Base-by-base conservation (phyloP, 345 rosid species). In the Dimocarpus longan region DNA sequence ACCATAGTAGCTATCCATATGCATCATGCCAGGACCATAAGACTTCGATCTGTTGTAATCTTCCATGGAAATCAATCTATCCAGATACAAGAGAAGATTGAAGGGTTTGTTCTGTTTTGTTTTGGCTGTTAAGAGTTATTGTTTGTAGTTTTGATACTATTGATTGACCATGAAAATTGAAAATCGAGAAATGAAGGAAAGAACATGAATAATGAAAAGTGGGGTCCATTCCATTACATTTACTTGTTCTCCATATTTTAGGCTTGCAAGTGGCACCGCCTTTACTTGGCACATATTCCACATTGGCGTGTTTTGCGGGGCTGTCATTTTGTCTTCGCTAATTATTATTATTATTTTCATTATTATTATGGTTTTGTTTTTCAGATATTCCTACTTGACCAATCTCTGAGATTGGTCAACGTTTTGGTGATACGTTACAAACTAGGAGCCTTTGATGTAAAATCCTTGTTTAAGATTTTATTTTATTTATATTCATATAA, bases 11-110 rank as follows among this genome's bases (percentile, higher is more conserved):
- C 84, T 82, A 78, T 86, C 91, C 80, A 91, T 72, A 84, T 85
- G 91, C 97, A 89, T 94, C 70, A 46, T 78, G 28, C 83, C 84
- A 32, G 81, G 75, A 3, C 89, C 90, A 24, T 87, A 86, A 21
- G 93, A 83, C 66, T 79, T 83, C 84, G 91, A 89, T 87, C 93
- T 84, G 83, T 71, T 80, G 87, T 80, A 89, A 28, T 87, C 91
- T 59, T 88, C 96, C 98, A 93, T 94, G 57, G 90, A 79, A n/a
- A 60, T 22, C 59, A 13, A 54, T 54, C n/a, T 54, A 15, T 8
- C 65, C 21, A 59, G 8, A n/a, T 21, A 18, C 62, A 71, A 71
- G 64, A 54, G 63, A 71, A 70, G 12, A 12, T 0, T 44, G 50
- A 10, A 11, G 21, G 54, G 44, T n/a, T 62, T 22, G 48, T 18